Conservation (phyloP, 2,329 filamentous ascomycete genomes). For the Ascochyta viciae-villosae region DNA sequence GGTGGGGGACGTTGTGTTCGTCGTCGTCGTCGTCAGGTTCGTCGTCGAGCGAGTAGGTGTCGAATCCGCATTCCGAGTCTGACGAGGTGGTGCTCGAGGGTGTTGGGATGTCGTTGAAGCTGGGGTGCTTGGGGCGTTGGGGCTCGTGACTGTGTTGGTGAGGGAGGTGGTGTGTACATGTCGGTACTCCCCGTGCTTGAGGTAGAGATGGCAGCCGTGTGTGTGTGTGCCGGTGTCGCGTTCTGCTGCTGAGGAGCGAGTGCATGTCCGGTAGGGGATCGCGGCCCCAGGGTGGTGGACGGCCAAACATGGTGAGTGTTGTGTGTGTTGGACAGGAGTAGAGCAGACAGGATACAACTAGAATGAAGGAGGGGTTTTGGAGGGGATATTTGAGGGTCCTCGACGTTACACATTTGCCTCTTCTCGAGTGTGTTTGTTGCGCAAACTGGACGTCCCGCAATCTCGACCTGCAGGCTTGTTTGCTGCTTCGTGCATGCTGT, state of each 20-base stretch:
- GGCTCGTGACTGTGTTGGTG: background rate
- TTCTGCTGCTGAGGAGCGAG: background rate
- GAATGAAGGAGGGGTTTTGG: background rate
- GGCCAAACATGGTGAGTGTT: background rate
- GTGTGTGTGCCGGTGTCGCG: background rate
- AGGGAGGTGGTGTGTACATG: background rate
- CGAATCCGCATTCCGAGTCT: background rate
- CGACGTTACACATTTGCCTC: background rate
- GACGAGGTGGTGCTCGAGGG: background rate
- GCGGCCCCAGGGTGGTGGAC: background rate
- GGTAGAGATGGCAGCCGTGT: background rate
- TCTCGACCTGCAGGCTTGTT: conserved; percentile 1
- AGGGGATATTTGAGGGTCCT: background rate
- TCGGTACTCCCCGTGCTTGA: background rate
- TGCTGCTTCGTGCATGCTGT: conserved; percentile 2
- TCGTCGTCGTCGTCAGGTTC: no score
- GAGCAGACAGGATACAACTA: no score
- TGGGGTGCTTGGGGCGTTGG: background rate
- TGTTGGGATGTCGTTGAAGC: background rate
- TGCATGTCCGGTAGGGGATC: background rate
- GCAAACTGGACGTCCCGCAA: conserved; percentile 7
- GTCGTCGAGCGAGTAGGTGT: background rate
- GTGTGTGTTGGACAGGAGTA: background rate
- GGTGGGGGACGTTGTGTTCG: background rate
- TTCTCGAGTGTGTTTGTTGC: conserved; percentile 6